Evolutionary conservation across 2,329 filamentous ascomycete genomes (phyloP).

Genomic region (Berkeleyomyces rouxiae): DNA sequence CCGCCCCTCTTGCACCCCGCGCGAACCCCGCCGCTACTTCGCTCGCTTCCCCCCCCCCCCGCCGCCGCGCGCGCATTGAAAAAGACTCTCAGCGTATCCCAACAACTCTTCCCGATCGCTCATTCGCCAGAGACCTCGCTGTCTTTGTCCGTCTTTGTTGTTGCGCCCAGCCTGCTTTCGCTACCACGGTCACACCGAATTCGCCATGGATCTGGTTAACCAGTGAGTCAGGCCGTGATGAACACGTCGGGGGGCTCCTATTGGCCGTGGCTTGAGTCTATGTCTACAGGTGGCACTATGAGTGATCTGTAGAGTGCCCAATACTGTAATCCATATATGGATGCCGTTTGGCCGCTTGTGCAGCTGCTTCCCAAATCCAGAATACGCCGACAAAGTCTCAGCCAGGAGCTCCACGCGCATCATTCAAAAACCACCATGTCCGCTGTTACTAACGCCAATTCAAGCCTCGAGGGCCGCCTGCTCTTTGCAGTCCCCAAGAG

Average conservation of each 20-base stretch:
- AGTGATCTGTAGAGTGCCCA: too few relatives aligned
- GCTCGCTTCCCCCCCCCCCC: too few relatives aligned
- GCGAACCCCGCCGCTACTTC: too few relatives aligned
- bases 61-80: too few relatives aligned
- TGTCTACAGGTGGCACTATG: too few relatives aligned
- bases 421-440: not conserved
- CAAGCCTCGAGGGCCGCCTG: constrained; percentile 75
- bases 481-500: constrained; percentile 98
- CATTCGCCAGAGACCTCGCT: not conserved
- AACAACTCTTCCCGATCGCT: not conserved
- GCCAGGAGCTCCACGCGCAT: not conserved
- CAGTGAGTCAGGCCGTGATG: constrained; percentile 28
- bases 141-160: not conserved
- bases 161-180: not conserved
- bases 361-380: not conserved
- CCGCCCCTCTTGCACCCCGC: too few relatives aligned
- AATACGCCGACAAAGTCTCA: not conserved
- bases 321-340: too few relatives aligned
- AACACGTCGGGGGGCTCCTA: not conserved
- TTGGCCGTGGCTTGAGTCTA: constrained; percentile 2
- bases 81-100: too few relatives aligned
- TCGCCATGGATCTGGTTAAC: constrained; percentile 43
- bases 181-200: not conserved
- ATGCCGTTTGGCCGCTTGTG: not conserved
- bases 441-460: not conserved